Conservation (phyloP, 2,329 filamentous ascomycete species). For the Corniculantispora saksenae region DNA sequence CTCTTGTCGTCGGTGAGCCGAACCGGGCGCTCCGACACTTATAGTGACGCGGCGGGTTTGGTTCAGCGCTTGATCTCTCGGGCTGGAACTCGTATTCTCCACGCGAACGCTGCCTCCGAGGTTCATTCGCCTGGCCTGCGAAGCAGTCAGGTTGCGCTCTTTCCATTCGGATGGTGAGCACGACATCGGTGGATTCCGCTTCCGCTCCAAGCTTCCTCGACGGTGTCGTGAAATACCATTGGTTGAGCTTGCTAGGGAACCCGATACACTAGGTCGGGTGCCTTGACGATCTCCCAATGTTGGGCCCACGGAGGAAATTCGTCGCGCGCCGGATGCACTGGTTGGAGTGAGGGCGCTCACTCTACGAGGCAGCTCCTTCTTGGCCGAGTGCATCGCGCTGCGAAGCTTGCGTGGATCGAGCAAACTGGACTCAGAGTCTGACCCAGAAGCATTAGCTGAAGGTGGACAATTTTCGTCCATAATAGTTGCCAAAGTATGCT, state of each 20-base stretch:
- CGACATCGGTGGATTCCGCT: conserved; percentile 53
- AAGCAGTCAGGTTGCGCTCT: conserved; percentile 49
- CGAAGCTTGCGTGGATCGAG: conserved; percentile 58
- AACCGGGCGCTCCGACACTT: conserved; percentile 31
- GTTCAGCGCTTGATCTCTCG: conserved; percentile 26
- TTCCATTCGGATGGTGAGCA: conserved; percentile 50
- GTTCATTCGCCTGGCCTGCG: conserved; percentile 60
- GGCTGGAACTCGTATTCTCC: conserved; percentile 30
- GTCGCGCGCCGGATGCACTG: conserved; percentile 39
- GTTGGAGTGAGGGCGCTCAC: conserved; percentile 40
- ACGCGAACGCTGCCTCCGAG: conserved; percentile 44
- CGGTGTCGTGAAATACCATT: conserved; percentile 59
- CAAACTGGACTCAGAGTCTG: conserved; percentile 51
- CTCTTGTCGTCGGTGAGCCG: conserved; percentile 33
- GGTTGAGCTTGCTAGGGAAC: conserved; percentile 48
- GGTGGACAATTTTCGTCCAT: conserved; percentile 56
- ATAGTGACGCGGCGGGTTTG: conserved; percentile 41
- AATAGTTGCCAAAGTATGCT: conserved; percentile 38
- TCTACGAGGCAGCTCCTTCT: conserved; percentile 46
- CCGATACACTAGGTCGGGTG: conserved; percentile 40
- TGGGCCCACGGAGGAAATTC: conserved; percentile 48
- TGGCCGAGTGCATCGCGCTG: conserved; percentile 54
- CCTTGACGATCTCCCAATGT: conserved; percentile 28
- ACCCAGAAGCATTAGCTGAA: conserved; percentile 37
- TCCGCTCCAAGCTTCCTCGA: conserved; percentile 51